These are phyloP conservation scores for Cucumis variabilis DNA, from an alignment of 331 rosid species.

Conservation along the genomic window DNA sequence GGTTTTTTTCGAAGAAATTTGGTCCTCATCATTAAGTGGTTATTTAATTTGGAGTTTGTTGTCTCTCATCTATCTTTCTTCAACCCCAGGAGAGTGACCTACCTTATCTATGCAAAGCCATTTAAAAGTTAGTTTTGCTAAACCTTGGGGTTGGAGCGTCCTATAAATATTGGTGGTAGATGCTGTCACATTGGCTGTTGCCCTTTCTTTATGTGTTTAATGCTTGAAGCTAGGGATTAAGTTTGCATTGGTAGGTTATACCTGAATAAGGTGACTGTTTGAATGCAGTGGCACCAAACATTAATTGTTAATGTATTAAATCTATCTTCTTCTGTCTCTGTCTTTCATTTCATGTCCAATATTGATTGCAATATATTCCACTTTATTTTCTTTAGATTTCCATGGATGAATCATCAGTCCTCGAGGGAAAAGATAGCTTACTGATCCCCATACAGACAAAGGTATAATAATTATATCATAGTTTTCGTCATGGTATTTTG, in stretches of 20 bases:
- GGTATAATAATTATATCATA: constrained; percentile 49
- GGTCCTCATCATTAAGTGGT: not conserved
- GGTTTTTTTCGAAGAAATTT: not conserved
- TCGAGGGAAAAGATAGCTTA: constrained; percentile 79
- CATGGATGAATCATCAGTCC: constrained; percentile 58
- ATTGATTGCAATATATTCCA: not conserved
- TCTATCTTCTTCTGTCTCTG: not conserved
- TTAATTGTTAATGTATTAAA: not conserved
- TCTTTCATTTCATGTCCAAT: not conserved
- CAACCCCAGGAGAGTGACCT: not conserved
- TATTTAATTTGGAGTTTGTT: not conserved
- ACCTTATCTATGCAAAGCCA: not conserved
- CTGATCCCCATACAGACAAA: constrained; percentile 66
- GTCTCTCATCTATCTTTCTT: not conserved
- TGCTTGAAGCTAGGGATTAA: not conserved
- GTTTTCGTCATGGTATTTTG: not conserved
- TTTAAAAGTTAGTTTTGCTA: not conserved
- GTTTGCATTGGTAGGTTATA: not conserved
- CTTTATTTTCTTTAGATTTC: constrained; percentile 51
- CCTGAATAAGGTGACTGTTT: not conserved
- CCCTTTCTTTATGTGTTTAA: not conserved
- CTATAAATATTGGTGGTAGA: not conserved
- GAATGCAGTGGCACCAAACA: not conserved
- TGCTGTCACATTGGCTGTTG: not conserved
- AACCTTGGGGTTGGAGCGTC: not conserved